Evolutionary conservation across 176 grass and related monocot species (phyloP), one percentile per base, ranked within the genome.

Genomic region (Bonia amplexicaulis): DNA sequence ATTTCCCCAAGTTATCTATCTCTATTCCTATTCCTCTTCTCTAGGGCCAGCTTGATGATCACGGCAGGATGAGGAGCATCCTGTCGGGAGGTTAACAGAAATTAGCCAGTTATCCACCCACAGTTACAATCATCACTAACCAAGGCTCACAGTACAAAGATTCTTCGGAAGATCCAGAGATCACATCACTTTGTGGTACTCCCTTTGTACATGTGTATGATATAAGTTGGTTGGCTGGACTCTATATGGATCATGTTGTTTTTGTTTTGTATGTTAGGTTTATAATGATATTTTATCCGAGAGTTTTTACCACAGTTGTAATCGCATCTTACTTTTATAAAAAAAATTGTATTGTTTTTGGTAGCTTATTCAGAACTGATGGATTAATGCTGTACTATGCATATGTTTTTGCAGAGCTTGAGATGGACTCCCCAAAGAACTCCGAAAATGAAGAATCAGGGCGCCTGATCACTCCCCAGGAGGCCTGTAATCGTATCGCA

Each of bases 401-500:
- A 60, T 61, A 20, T 79, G 40, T 82, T 65, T 63, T 64, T 17
- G 0, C 63, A 95, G 93, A 99, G 86, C 90, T 99, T 59, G 97
- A 99, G 33, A 91, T 99, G 76, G 97, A 92, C 71, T 84, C 88
- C 42, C 75, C 88, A 69, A 94, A 96, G 60, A 96, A 77, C 29
- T 51, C 76, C 11, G 96, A 94, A 81, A 88, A 76, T 57, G 97
- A 99, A 47, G 97, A 96, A 68, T 58, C 84, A 27, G 97, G 88
- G 2, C 84, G 87, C 22, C 68, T 96, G 86, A 99, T 99, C 71
- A 91, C 97, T 23, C 97, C 97, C 3, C 93, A 99, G 83, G 97
- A 99, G 39, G 97, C 97, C 12, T 99, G 97, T 64, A 90, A 93
- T 57, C 87, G 88, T 13, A 99, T 99, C 29, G 97, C 97, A 13